Conservation (phyloP, 495 filamentous ascomycete species). For the Chaetomium fimeti region DNA sequence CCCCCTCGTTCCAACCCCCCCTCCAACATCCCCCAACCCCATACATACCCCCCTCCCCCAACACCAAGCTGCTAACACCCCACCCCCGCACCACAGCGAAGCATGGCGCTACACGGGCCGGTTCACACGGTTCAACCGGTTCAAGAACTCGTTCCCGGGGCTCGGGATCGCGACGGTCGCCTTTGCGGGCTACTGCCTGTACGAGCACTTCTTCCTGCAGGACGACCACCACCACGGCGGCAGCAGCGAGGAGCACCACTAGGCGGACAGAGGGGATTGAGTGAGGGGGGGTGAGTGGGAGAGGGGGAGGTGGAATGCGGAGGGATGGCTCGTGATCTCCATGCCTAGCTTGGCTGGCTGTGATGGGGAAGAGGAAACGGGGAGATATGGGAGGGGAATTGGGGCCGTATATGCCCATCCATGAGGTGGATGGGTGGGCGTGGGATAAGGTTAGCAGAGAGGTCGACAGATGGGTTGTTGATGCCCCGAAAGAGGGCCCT, state of each 20-base stretch:
- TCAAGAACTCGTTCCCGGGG: constrained; percentile 80
- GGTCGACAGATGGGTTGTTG: not conserved
- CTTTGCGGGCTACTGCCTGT: constrained; percentile 83
- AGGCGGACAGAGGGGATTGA: constrained; percentile 12
- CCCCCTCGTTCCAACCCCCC: not conserved
- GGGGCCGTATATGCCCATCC: constrained; percentile 12
- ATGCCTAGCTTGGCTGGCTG: too few species aligned
- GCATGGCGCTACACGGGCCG: constrained; percentile 88
- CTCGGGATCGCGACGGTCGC: constrained; percentile 88
- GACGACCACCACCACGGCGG: constrained; percentile 63
- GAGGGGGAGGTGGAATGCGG: not conserved
- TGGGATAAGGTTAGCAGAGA: not conserved
- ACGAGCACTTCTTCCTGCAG: constrained; percentile 81
- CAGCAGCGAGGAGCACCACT: constrained; percentile 45
- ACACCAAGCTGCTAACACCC: not conserved
- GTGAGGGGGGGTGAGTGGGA: not conserved
- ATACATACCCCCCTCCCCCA: not conserved
- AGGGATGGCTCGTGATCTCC: too few species aligned
- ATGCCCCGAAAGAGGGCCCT: not conserved
- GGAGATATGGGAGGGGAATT: not conserved
- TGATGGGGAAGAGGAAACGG: too few species aligned
- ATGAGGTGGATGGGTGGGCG: not conserved
- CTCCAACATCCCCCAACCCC: not conserved
- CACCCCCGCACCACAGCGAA: constrained; percentile 57
- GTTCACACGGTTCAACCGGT: constrained; percentile 85